A percentile compares a stretch with the other conserved stretches of the same genome.
phyloP scores from a whole-genome alignment of 768 basidiomycete genomes.

The Hypholoma fasciculare region DNA sequence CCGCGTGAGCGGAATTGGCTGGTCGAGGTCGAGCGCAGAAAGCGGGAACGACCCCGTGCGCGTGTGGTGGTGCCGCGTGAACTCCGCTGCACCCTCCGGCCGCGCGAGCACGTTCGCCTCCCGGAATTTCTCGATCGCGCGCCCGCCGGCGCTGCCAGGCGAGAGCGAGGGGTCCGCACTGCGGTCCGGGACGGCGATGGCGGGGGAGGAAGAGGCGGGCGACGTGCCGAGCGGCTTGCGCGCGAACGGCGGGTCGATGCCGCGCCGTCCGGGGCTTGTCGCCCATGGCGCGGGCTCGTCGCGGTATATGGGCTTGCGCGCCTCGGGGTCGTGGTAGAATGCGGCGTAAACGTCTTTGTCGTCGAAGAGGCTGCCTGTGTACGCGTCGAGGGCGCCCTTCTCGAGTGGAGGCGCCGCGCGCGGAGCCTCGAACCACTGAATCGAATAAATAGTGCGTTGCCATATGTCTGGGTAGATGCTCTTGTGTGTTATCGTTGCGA shows the following conservation, averaged over 20 bases:
- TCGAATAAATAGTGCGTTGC: conserved; percentile 46
- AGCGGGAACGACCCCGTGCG: conserved; percentile 37
- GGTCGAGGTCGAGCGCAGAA: conserved; percentile 45
- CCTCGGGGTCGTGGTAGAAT: conserved; percentile 30
- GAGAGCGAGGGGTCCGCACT: conserved; percentile 11
- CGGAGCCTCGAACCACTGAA: conserved; percentile 55
- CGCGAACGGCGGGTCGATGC: conserved; percentile 56
- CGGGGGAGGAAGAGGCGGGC: neutral
- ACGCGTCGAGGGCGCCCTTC: conserved; percentile 11
- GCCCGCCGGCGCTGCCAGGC: neutral
- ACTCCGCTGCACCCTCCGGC: conserved; percentile 23
- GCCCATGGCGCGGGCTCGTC: conserved; percentile 50
- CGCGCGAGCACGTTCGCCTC: conserved; percentile 34
- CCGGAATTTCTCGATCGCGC: conserved; percentile 41
- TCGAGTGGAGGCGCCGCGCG: conserved; percentile 7
- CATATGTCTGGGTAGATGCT: conserved; percentile 48
- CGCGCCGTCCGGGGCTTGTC: conserved; percentile 45
- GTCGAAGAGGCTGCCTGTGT: conserved; percentile 2
- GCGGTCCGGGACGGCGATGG: conserved; percentile 27
- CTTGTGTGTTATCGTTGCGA: conserved; percentile 46
- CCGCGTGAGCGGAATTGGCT: conserved; percentile 54
- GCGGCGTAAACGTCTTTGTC: conserved; percentile 13
- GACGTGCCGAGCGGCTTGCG: conserved; percentile 1
- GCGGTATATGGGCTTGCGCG: conserved; percentile 16
- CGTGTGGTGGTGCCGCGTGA: conserved; percentile 16